Base-by-base conservation (phyloP, 2,329 filamentous ascomycete species). In the Clathrospora elynae region DNA sequence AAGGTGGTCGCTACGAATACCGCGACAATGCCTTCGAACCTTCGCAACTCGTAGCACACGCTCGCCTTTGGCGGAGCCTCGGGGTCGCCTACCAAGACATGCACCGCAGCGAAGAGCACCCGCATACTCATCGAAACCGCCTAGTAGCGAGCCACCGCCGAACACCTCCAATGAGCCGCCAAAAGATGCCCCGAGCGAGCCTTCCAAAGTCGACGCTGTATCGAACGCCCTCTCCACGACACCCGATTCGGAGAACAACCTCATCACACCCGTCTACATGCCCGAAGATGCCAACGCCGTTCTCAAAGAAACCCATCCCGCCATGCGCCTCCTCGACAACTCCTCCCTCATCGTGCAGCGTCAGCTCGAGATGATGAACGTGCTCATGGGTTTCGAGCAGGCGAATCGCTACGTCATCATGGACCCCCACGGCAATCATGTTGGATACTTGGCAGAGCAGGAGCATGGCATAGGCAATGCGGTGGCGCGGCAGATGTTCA, bases 321-420 rank as follows among this genome's bases (percentile, higher is more conserved):
- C 82, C 1, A 75, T 76, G 39, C 71, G 73, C 6, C 73, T 86
- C 13, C 70, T 86, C 13, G 75, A 78, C 29, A 84, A 85, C 57
- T 84, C 81, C 2, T 77, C 80, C 6, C 71, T 86, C 30, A 77
- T 86, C 5, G 75, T 86, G 7, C 81, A 84, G 53, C 72, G 83
- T 20, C 81, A 85, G 56, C 59, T 86, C 18, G 83, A 85, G 59
- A 76, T 85, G 71, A 83, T 84, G 79, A 85, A 85, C 63, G 73
- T 85, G 7, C 74, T 86, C 57, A 69, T 84, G 64, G 82, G 83
- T 1, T 85, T 85, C 52, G 83, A 86, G 64, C 83, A 86, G 62
- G 82, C 83, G 9, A 85, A 85, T 57, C 76, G 77, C 62, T 86
- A 86, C 60, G 76, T 83, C 10, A 83, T 86, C 34, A 79, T 85